Base-by-base conservation (phyloP, 2,329 filamentous ascomycete genomes). In the Trematosphaeria pertusa region DNA sequence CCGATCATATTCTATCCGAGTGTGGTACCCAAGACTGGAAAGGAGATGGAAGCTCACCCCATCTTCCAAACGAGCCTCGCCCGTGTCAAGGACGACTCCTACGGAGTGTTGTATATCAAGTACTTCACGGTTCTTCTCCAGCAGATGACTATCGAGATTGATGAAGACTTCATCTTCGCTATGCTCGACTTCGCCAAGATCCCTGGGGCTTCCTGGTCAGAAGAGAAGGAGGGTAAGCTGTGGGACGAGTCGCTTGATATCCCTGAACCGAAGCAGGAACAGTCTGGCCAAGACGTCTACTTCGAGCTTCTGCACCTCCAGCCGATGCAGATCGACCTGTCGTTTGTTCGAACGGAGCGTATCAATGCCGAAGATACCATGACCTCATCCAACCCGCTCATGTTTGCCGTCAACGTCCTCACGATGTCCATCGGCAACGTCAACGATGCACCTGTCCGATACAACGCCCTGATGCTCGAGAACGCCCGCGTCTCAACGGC, bases 381-480 rank as follows among this genome's bases (percentile, higher is more conserved):
- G 36, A 91, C 90, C 36, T 76, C 75, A 11, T 91, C 91, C 32
- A 99, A 96, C 66, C 95, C 95, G 0, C 81, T 99, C 71, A 97
- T 97, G 92, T 99, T 97, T 77, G 92, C 97, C 69, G 86, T 97
- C 71, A 97, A 99, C 66, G 90, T 97, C 58, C 86, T 99, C 78
- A 97, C 95, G 0, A 99, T 99, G 94, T 96, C 94, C 11, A 94
- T 99, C 64, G 94, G 94, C 55, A 99, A 99, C 64, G 91, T 99
- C 78, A 99, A 99, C 64, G 95, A 99, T 73, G 94, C 94, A 5
- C 95, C 94, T 0, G 86, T 99, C 42, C 87, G 91, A 37, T 85
- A 99, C 68, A 99, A 97, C 54, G 91, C 94, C 1, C 78, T 99
- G 18, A 89, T 99, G 77, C 77, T 99, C 18, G 94, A 99, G 72